A percentile compares a stretch with the other conserved stretches of the same genome.
These are phyloP conservation scores for Biscogniauxia sp. DNA, from an alignment of 2,329 filamentous ascomycete species.

Conservation along the genomic window DNA sequence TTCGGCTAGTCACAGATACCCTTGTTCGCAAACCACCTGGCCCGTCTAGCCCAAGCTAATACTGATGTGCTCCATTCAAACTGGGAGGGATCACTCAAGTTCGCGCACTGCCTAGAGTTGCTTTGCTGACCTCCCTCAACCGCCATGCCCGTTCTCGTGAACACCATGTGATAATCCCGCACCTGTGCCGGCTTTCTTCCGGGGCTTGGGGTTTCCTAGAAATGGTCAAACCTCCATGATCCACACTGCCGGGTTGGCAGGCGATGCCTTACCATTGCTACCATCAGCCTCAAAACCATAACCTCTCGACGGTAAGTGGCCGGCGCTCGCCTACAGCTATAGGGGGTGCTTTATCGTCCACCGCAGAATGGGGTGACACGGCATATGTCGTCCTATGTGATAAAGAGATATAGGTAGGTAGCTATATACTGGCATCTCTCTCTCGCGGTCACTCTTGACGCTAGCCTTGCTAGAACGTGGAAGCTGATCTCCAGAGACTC, in stretches of 20 bases:
- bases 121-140: not conserved
- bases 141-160: not conserved
- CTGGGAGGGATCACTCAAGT: not conserved
- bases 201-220: not conserved
- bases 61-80: not conserved
- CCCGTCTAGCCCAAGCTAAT: too few relatives aligned
- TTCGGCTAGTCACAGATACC: not conserved
- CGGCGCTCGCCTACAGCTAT: slow-evolving; percentile 16
- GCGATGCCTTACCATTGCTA: slow-evolving; percentile 9
- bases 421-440: slow-evolving; percentile 18
- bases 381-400: slow-evolving; percentile 17
- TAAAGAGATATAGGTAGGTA: slow-evolving; percentile 8
- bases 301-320: slow-evolving; percentile 6
- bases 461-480: slow-evolving; percentile 9
- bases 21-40: not conserved
- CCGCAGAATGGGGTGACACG: slow-evolving; percentile 24
- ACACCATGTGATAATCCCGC: not conserved
- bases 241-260: slow-evolving; percentile 9
- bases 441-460: not conserved
- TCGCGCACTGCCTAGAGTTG: not conserved
- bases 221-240: not conserved
- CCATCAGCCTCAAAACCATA: slow-evolving; percentile 20
- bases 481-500: slow-evolving; percentile 15
- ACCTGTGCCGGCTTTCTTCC: not conserved
- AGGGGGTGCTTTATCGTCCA: slow-evolving; percentile 21